Percentiles rank a stretch among this genome's conserved stretches.
These are phyloP conservation scores for Suhomyces yuchorum DNA, from an alignment of 1,139 yeast species.

Conservation along the genomic window DNA sequence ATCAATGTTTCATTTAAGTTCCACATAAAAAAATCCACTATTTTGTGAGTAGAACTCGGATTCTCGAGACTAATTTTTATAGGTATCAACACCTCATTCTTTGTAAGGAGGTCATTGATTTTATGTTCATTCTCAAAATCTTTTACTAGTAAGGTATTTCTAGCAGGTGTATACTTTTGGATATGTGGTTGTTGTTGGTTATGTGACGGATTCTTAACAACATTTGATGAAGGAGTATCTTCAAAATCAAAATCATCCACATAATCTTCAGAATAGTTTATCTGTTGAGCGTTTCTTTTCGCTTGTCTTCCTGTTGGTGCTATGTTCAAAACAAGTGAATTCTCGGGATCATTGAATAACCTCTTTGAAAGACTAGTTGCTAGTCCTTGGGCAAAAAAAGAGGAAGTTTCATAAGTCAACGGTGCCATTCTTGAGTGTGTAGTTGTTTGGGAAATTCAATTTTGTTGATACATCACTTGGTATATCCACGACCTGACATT, in stretches of 20 bases:
- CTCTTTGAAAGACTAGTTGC: slow-evolving; percentile 22
- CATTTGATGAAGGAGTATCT: slow-evolving; percentile 38
- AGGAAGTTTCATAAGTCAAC: slow-evolving; percentile 19
- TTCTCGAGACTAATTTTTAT: slow-evolving; percentile 75
- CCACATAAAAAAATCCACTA: slow-evolving; percentile 89
- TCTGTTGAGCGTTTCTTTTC: slow-evolving; percentile 70
- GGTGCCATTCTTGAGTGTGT: slow-evolving; percentile 11
- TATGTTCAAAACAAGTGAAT: slow-evolving; percentile 57
- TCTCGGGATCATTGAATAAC: slow-evolving; percentile 56
- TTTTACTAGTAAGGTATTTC: slow-evolving; percentile 32
- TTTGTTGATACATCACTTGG: not conserved
- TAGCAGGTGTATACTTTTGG: slow-evolving; percentile 41
- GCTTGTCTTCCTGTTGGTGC: slow-evolving; percentile 78
- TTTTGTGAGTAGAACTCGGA: slow-evolving; percentile 56
- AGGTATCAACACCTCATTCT: slow-evolving; percentile 63
- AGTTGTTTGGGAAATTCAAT: not conserved
- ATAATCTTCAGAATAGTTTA: slow-evolving; percentile 76
- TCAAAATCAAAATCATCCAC: slow-evolving; percentile 72
- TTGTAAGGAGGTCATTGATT: slow-evolving; percentile 30
- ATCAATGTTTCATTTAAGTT: slow-evolving; percentile 75
- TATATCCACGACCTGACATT: not conserved
- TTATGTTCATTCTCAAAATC: slow-evolving; percentile 27
- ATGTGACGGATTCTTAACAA: slow-evolving; percentile 16
- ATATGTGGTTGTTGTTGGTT: slow-evolving; percentile 29
- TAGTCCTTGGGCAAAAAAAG: slow-evolving; percentile 21